Evolutionary conservation across 441 rosid genomes (phyloP), one percentile per base, ranked within the genome.

Genomic region (Raphanus hybrid): DNA sequence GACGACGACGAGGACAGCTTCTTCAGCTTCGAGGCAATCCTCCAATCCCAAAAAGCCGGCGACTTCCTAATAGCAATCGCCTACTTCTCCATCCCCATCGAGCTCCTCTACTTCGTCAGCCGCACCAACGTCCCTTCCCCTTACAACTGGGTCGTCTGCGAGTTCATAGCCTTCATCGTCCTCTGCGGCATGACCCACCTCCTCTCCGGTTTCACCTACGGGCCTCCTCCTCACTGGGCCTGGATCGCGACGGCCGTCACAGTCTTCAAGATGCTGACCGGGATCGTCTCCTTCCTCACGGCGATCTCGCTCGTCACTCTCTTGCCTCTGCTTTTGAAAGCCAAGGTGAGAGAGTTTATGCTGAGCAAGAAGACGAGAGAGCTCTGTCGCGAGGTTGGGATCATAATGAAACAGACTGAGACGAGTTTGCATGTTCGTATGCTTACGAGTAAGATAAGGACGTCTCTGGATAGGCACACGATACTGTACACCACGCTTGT

Each of bases 121-220:
- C 89, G 91, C 82, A 89, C 98, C 26, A 90, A 89, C 48, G 81
- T 95, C 0, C 82, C 82, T n/a, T 74, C 75, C 20, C 99, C 98
- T 5, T 95, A 92, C 90, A 95, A 91, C 82, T 95, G 96, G 96
- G 98, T 91, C 66, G 91, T 95, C 11, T 78, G 85, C 66, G 85
- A 95, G 86, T 95, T 95, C 82, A 95, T 92, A 6, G 92, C 98
- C 67, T 93, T 95, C 88, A 95, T 93, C 75, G 98, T 95, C 18
- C 92, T 95, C 3, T 93, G 99, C 71, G 99, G 98, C 43, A 74
- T 95, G 93, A 92, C 98, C 66, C 99, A 95, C 84, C 79, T 95
- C 77, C 90, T 95, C 73, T 82, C 94, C 63, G 97, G 98, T 29
- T 90, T 91, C 94, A 88, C 96, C 48, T 92, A 88, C 50, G 87